A percentile compares a stretch with the other conserved stretches of the same genome.
These are phyloP conservation scores for Malassezia caprae DNA, from an alignment of 1,284 basidiomycete species.

Conservation along the genomic window DNA sequence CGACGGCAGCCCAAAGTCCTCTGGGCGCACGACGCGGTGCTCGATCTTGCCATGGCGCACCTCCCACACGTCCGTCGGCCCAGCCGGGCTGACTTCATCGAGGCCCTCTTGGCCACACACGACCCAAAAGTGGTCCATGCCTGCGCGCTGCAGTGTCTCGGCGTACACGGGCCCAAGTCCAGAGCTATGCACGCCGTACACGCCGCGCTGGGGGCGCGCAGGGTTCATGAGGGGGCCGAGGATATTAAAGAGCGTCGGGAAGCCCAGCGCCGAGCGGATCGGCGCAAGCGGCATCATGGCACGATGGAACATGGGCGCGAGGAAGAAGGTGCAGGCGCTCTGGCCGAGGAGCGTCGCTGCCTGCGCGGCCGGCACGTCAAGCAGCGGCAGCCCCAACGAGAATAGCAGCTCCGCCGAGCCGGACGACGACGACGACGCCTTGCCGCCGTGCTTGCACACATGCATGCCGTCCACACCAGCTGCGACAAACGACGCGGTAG, in stretches of 20 bases:
- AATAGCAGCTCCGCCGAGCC: conserved; percentile 88
- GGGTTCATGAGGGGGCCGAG: conserved; percentile 92
- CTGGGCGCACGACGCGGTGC: conserved; percentile 30
- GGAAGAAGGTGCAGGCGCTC: conserved; percentile 76
- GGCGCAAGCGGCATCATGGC: conserved; percentile 73
- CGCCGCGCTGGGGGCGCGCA: conserved; percentile 65
- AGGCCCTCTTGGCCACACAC: conserved; percentile 86
- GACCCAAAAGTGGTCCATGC: conserved; percentile 73
- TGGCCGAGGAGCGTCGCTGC: conserved; percentile 23
- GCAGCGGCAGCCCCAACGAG: conserved; percentile 68
- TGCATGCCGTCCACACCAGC: conserved; percentile 77
- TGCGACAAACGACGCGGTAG: conserved; percentile 84
- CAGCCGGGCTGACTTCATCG: conserved; percentile 80
- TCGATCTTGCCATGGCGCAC: conserved; percentile 25
- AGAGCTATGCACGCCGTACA: conserved; percentile 77
- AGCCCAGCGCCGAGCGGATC: conserved; percentile 73
- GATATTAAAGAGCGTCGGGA: conserved; percentile 94
- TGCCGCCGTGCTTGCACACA: conserved; percentile 90
- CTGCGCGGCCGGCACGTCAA: conserved; percentile 57
- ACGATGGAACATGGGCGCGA: conserved; percentile 87
- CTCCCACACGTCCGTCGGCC: conserved; percentile 63
- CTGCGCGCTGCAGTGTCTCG: conserved; percentile 56
- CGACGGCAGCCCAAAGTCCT: conserved; percentile 31
- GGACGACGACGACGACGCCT: conserved; percentile 85
- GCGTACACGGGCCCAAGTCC: conserved; percentile 79